Percentiles rank a stretch among this genome's conserved stretches.
These are phyloP conservation scores for Plasmodium ovale DNA, from an alignment of 169 alveolate genomes.

Conservation along the genomic window DNA sequence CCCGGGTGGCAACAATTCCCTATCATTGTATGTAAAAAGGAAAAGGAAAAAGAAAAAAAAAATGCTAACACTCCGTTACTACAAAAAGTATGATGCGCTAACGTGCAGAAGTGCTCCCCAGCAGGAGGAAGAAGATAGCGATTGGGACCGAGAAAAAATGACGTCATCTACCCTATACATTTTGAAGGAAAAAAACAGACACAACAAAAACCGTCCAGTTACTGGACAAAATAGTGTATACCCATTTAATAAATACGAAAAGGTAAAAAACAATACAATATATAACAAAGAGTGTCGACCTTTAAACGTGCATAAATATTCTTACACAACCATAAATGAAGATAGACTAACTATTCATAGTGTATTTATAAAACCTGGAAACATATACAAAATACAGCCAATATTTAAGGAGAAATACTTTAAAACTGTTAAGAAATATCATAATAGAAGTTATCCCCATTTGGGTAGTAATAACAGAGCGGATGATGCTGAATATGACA, in stretches of 20 bases:
- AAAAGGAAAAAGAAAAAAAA: neutral
- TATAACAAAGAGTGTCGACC: neutral
- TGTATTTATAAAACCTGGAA: slow-evolving; percentile 39
- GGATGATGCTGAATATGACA: neutral
- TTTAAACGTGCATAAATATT: slow-evolving; percentile 30
- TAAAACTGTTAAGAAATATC: neutral
- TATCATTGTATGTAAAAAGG: slow-evolving; percentile 23
- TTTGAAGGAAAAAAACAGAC: too few species aligned
- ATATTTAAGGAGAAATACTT: slow-evolving; percentile 27
- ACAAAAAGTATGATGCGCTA: slow-evolving; percentile 12
- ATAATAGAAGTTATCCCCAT: too few species aligned
- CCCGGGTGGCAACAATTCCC: neutral
- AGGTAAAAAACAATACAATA: neutral
- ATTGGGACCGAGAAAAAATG: too few species aligned
- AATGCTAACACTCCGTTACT: neutral
- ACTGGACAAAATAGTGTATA: neutral
- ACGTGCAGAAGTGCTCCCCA: neutral
- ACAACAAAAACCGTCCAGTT: too few species aligned
- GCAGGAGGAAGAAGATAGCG: too few species aligned
- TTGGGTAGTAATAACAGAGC: neutral
- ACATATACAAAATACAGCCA: slow-evolving; percentile 28
- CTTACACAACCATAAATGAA: slow-evolving; percentile 37
- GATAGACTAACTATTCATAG: slow-evolving; percentile 18
- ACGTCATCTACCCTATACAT: too few species aligned
- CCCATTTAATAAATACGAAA: neutral